phyloP scores from a whole-genome alignment of 495 filamentous ascomycete genomes.

The Trichoderma erinaceum region DNA sequence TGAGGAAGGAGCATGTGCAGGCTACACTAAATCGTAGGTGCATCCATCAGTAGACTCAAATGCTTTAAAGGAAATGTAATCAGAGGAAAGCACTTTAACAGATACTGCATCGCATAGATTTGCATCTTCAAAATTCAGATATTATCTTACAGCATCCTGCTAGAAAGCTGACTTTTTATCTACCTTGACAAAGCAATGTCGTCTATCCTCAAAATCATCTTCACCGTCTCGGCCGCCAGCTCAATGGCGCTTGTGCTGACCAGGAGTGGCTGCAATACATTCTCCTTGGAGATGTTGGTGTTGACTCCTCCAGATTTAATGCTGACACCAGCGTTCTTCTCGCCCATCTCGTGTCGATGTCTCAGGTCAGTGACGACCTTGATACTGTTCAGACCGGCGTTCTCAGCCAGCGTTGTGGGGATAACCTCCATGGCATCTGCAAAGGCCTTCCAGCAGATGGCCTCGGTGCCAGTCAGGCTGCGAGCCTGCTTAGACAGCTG shows the following conservation, averaged over 20 bases:
- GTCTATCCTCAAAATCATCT: conserved; percentile 97
- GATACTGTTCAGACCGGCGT: conserved; percentile 94
- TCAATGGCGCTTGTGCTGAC: conserved; percentile 97
- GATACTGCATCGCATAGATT: not conserved
- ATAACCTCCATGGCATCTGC: conserved; percentile 97
- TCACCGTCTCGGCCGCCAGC: conserved; percentile 93
- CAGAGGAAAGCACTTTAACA: not conserved
- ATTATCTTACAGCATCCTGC: conserved; percentile 16
- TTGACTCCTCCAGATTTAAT: conserved; percentile 96
- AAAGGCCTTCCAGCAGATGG: conserved; percentile 98
- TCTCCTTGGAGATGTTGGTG: conserved; percentile 91
- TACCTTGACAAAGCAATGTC: conserved; percentile 63
- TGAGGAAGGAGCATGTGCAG: not conserved
- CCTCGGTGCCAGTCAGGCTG: conserved; percentile 78
- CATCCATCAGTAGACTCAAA: not conserved
- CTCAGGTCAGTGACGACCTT: conserved; percentile 97
- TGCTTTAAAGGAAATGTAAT: not conserved
- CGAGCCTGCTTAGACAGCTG: conserved; percentile 73
- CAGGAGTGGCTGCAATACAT: conserved; percentile 90
- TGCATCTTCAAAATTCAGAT: not conserved
- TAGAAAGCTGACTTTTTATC: not conserved
- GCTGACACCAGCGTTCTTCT: conserved; percentile 93
- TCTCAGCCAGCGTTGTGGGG: conserved; percentile 93
- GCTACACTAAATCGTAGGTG: not conserved
- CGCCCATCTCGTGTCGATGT: conserved; percentile 86